Percentiles rank a stretch among this genome's conserved stretches.
Evolutionary conservation across 2,329 filamentous ascomycete genomes (phyloP).

Genomic region (Neofusicoccum cordaticola): DNA sequence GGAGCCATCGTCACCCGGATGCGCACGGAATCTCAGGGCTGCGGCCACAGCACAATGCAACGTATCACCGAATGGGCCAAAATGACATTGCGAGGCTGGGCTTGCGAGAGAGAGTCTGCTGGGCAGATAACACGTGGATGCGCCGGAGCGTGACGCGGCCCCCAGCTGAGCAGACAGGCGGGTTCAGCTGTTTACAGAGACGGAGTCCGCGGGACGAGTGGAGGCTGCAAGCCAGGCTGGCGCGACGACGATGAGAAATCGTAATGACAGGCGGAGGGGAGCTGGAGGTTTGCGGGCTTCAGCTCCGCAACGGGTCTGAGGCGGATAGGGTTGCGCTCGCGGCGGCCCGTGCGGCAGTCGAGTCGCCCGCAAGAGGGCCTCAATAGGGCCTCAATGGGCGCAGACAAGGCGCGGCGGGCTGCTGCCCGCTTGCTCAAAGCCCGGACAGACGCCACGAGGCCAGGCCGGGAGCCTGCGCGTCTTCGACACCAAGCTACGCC

Average conservation of each 20-base stretch:
- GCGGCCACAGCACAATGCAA: too few relatives aligned
- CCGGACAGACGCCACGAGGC: too few relatives aligned
- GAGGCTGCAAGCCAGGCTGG: neutral
- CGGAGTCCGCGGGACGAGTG: neutral
- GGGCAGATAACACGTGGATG: slow-evolving; percentile 5
- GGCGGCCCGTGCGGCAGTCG: neutral
- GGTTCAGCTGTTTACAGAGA: neutral
- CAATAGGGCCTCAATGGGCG: neutral
- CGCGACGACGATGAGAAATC: neutral
- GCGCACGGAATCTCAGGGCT: neutral
- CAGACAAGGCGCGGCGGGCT: neutral
- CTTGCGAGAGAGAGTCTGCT: neutral
- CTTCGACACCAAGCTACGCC: too few relatives aligned
- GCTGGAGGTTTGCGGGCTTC: neutral
- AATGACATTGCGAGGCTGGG: neutral
- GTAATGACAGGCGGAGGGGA: neutral
- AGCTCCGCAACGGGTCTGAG: slow-evolving; percentile 1
- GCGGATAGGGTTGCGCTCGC: neutral
- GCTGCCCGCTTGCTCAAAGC: neutral
- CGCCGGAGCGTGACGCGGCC: neutral
- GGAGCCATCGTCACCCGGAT: neutral
- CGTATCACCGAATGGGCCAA: neutral
- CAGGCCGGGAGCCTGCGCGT: too few relatives aligned
- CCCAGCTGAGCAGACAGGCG: neutral
- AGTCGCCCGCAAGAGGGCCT: neutral